phyloP scores from a whole-genome alignment of 2,329 filamentous ascomycete genomes.

The Trichoderma aggressivum region DNA sequence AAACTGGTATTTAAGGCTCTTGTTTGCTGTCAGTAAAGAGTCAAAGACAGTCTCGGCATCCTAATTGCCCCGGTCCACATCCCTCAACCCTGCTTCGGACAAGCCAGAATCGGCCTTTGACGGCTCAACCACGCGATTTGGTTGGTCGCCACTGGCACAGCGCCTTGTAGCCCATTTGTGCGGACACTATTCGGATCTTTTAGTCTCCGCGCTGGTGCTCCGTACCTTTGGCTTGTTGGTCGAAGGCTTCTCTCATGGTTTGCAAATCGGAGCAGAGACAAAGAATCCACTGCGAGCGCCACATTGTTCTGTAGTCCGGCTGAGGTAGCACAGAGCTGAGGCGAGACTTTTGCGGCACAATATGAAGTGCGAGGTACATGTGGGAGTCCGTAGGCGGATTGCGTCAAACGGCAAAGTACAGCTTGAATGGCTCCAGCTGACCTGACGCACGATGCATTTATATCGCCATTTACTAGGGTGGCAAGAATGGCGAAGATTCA shows the following conservation, averaged over 20 bases:
- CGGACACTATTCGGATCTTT: not conserved
- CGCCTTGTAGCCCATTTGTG: not conserved
- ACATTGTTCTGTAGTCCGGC: not conserved
- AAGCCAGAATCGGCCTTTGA: not conserved
- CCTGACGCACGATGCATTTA: not conserved
- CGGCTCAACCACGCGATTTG: not conserved
- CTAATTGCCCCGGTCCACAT: constrained; percentile 10
- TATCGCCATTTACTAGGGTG: not conserved
- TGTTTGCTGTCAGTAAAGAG: not conserved
- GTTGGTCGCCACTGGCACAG: not conserved
- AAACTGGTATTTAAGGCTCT: not conserved
- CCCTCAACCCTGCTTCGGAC: not conserved
- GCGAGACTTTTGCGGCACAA: not conserved
- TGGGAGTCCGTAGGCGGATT: not conserved
- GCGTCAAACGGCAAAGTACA: not conserved
- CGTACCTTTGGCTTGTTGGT: not conserved
- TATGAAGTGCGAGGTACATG: not conserved
- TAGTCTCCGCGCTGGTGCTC: not conserved
- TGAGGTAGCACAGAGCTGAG: not conserved
- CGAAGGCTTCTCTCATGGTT: not conserved
- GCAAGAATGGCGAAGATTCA: not conserved
- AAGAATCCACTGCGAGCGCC: not conserved
- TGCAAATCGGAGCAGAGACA: not conserved
- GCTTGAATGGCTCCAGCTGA: not conserved
- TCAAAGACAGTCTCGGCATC: not conserved